Conservation (phyloP, 202 grass and related monocot genomes). For the Setaria viridis region DNA sequence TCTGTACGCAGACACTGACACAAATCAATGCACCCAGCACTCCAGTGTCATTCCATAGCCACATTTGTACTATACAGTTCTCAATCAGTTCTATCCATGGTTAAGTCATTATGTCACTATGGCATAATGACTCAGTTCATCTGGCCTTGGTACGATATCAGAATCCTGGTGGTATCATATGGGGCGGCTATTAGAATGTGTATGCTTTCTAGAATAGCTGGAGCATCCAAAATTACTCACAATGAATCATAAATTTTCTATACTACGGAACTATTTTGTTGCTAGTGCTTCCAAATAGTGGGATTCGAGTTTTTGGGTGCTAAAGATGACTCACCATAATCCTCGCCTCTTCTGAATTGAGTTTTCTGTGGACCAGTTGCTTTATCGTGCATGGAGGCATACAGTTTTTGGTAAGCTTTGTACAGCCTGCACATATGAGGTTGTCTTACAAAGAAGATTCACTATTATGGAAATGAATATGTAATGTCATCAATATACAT, state of each 20-base stretch:
- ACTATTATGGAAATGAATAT: constrained; percentile 35
- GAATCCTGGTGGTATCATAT: too few relatives aligned
- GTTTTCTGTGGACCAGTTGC: constrained; percentile 90
- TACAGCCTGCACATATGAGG: constrained; percentile 69
- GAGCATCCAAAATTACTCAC: constrained; percentile 17
- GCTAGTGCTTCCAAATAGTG: constrained; percentile 6
- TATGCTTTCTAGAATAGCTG: constrained; percentile 21
- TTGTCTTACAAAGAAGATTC: constrained; percentile 34
- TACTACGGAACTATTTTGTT: neutral
- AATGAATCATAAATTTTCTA: constrained; percentile 25
- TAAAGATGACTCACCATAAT: constrained; percentile 76
- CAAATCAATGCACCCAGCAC: neutral
- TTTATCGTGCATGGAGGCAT: constrained; percentile 92
- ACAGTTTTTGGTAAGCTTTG: constrained; percentile 89
- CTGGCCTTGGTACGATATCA: too few relatives aligned
- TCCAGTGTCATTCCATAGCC: neutral
- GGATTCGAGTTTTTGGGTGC: constrained; percentile 11
- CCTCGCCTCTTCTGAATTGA: constrained; percentile 84
- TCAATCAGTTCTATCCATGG: neutral
- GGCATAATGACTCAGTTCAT: neutral
- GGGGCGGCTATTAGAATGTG: neutral
- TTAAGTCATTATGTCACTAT: neutral
- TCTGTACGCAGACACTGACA: constrained; percentile 22
- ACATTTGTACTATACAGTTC: neutral
- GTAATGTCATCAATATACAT: constrained; percentile 24